Percentiles rank a stretch among this genome's conserved stretches.
These are phyloP conservation scores for Cryptosporidium sp. DNA, from an alignment of 169 alveolate genomes.

Conservation along the genomic window DNA sequence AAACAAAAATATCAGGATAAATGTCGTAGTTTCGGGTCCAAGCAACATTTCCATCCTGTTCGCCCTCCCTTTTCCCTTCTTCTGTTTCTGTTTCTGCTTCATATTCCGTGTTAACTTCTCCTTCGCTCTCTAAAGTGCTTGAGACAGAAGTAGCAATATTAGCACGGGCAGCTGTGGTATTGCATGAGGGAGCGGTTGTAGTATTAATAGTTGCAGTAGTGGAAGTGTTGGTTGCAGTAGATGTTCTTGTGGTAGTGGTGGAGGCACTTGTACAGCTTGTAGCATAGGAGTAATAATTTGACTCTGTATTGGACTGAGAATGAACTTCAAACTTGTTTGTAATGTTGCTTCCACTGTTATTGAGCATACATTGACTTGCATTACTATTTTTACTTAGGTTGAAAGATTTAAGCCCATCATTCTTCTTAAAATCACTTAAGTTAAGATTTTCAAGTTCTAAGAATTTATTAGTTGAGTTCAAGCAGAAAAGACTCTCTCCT, in stretches of 20 bases:
- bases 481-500: not conserved
- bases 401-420: too few species aligned
- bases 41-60: not conserved
- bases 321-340: not conserved
- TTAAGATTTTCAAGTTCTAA: not conserved
- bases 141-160: not conserved
- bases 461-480: not conserved
- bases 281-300: not conserved
- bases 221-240: not conserved
- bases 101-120: not conserved
- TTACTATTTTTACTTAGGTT: not conserved
- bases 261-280: not conserved
- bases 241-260: not conserved
- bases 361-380: not conserved
- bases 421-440: not conserved
- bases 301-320: not conserved
- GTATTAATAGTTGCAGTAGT: not conserved
- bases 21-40: constrained; percentile 6
- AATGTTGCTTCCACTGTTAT: not conserved
- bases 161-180: not conserved
- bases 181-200: not conserved
- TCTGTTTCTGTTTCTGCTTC: constrained; percentile 14
- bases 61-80: not conserved
- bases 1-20: constrained; percentile 66
- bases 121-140: not conserved